Evolutionary conservation across 1,284 basidiomycete genomes (phyloP), one percentile per base, ranked within the genome.

Genomic region (Cryptococcus sp.): DNA sequence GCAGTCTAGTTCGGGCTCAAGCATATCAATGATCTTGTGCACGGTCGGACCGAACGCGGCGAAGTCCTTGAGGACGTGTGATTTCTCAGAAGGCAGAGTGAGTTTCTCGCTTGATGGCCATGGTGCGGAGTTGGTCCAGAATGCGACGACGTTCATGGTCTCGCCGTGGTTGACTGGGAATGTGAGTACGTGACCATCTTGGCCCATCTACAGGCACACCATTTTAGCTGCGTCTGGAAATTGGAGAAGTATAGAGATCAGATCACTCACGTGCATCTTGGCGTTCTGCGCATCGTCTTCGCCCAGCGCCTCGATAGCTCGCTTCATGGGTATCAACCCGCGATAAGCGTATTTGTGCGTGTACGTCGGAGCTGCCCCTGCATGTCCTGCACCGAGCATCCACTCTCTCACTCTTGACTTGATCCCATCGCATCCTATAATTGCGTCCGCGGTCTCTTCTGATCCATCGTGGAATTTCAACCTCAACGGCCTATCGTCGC

Each of bases 331-430:
- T 5, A 65, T 54, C 11, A 65, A 58, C 13, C 64, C 64, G 35
- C 64, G 58, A 46, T 65, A 63, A 8, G 64, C 64, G 46, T 57
- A 55, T 55, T 65, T 65, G 57, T 63, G 58, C 10, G 64, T 63
- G 53, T 59, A 63, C 1, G 38, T 45, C 2, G 64, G 58, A 5
- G 35, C 54, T 8, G 19, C 42, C 8, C 40, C 42, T 17, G 40
- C 10, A 19, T 56, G 52, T 30, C 57, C 61, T 8, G 49, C 54
- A 30, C 57, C 56, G n/a, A 61, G 57, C 54, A 65, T 57, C 39
- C 22, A 11, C 1, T 40, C 38, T 3, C 64, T 52, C 1, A 55
- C 52, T 3, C 52, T 39, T 2, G 41, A 48, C 54, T 65, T 65
- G 56, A 65, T 65, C 7, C 64, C 64, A 27, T 65, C 64, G 48